Conservation (phyloP, 129 eudicot species). For the Ambrosia trifida region DNA sequence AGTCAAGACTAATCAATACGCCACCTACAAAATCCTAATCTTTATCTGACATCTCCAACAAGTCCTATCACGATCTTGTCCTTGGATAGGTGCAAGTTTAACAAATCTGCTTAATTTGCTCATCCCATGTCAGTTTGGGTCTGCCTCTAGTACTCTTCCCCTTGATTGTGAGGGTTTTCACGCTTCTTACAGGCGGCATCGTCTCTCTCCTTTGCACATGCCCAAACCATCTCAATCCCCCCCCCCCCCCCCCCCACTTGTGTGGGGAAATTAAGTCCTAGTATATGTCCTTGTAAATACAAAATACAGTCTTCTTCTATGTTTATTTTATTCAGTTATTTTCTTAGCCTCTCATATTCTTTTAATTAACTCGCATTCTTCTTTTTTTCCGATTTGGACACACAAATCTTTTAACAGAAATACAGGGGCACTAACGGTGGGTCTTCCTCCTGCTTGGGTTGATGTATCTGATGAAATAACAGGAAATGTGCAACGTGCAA, state of each 20-base stretch:
- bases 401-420: constrained; percentile 22
- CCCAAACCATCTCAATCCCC: too few relatives aligned
- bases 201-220: too few relatives aligned
- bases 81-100: too few relatives aligned
- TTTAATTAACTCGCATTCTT: not conserved
- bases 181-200: too few relatives aligned
- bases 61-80: too few relatives aligned
- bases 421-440: constrained; percentile 65
- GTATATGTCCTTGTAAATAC: not conserved
- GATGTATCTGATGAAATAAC: constrained; percentile 87
- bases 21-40: too few relatives aligned
- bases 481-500: constrained; percentile 62
- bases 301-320: not conserved
- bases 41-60: too few relatives aligned
- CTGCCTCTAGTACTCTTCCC: too few relatives aligned
- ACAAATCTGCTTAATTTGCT: too few relatives aligned
- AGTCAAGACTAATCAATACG: too few relatives aligned
- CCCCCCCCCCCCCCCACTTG: not conserved
- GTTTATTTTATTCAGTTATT: not conserved
- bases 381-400: not conserved
- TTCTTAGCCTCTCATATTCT: not conserved
- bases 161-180: too few relatives aligned
- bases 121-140: too few relatives aligned
- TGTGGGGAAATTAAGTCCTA: not conserved
- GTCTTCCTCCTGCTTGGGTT: constrained; percentile 97